Percentiles rank a stretch among this genome's conserved stretches.
Conservation (phyloP, 257 asterid genomes). For the Cruciata laevipes region DNA sequence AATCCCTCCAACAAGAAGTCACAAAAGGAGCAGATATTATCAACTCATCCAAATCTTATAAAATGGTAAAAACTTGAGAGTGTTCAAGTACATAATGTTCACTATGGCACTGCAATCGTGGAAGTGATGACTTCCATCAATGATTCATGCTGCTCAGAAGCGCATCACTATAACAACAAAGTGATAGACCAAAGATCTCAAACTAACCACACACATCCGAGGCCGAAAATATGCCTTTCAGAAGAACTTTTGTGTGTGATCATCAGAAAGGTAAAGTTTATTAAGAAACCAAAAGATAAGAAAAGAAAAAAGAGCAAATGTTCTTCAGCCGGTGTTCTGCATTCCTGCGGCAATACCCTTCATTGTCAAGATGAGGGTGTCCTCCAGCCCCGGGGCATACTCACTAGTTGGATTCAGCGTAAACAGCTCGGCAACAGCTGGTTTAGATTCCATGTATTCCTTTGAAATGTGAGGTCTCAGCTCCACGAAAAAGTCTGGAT, state of each 20-base stretch:
- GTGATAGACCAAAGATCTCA: background rate
- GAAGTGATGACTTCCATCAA: background rate
- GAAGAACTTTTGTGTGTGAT: background rate
- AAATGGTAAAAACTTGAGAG: background rate
- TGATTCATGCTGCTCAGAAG: background rate
- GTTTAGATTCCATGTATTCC: slow-evolving; percentile 32
- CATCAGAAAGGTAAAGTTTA: too few relatives aligned
- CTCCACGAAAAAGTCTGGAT: slow-evolving; percentile 31
- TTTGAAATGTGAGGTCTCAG: slow-evolving; percentile 39
- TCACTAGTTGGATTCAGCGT: slow-evolving; percentile 39
- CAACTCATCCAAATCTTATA: background rate
- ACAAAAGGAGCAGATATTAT: background rate
- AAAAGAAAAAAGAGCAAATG: background rate
- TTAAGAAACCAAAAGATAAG: background rate
- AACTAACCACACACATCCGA: background rate
- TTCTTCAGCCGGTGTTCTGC: slow-evolving; percentile 46
- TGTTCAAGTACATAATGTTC: background rate
- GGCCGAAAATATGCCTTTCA: background rate
- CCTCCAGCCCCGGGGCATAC: slow-evolving; percentile 51
- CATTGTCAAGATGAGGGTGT: slow-evolving; percentile 50
- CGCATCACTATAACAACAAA: background rate
- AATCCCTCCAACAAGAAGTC: background rate
- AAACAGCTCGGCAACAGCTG: slow-evolving; percentile 38
- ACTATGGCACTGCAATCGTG: background rate
- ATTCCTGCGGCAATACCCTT: slow-evolving; percentile 56